Base-by-base conservation (phyloP, 192 early-diverging fungal genomes). In the Phycomyces nitens region DNA sequence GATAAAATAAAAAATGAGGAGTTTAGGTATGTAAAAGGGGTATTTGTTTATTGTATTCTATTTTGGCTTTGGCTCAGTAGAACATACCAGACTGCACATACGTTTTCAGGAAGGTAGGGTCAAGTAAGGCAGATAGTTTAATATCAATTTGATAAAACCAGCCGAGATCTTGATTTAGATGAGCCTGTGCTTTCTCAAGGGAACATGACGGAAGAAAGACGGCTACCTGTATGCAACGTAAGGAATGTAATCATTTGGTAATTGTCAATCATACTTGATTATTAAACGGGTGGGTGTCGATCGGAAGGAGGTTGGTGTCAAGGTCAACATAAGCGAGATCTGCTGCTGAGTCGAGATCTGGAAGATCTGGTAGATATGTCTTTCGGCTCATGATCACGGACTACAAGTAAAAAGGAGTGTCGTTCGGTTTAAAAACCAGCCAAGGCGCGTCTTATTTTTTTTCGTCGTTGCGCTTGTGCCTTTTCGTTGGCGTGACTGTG, bases 231-330 rank as follows among this genome's bases (percentile, higher is more conserved):
- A 23, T 29, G 27, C n/a, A 53, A 1, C 44, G 21, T 6, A n/a
- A 29, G 50, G 10, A 5, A 40, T 22, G 26, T 24, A 11, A 24
- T 21, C 26, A 20, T 42, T 23, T 16, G 29, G 52, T 18, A n/a
- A 50, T 21, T 16, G 38, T 10, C 26, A 14, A 27, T 27, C 39
- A 62, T 69, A 61, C 66, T 34, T 42, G 58, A 56, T 69, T 21
- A 47, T 69, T 69, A 18, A 62, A 69, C 14, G 66, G 60, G 44
- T 69, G 66, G 10, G 26, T 62, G 21, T 61, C 29, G 10, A 69
- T 69, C 10, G 52, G 41, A 2, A 9, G 22, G 21, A 20, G 16
- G 23, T 63, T 21, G 1, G 11, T 43, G 15, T 62, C 47, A 26
- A 62, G 27, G 21, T 63, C 52, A 15, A 63, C 51, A 26, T 26